A percentile compares a stretch with the other conserved stretches of the same genome.
These are phyloP conservation scores for Candida morakotiae DNA, from an alignment of 805 yeast genomes.

Conservation along the genomic window DNA sequence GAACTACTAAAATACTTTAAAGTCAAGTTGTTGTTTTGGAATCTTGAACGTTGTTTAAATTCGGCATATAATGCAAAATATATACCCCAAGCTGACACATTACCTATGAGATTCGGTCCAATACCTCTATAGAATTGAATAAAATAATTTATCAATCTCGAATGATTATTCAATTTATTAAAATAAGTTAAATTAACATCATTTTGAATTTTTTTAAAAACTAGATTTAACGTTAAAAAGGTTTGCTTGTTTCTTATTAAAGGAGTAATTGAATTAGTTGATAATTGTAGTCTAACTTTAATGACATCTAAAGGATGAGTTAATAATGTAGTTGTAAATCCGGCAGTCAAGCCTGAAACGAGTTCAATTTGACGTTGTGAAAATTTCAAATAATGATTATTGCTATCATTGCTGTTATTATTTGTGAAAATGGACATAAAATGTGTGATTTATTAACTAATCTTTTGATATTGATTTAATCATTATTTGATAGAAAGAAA, in stretches of 20 bases:
- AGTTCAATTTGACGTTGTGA: constrained; percentile 46
- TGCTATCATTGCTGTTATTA: neutral
- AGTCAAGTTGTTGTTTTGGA: constrained; percentile 12
- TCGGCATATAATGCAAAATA: constrained; percentile 77
- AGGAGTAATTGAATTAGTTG: constrained; percentile 2
- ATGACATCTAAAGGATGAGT: constrained; percentile 89
- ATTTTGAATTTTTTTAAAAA: constrained; percentile 16
- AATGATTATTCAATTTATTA: neutral
- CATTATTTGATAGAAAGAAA: no score
- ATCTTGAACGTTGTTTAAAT: constrained; percentile 34
- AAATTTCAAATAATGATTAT: neutral
- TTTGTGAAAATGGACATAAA: neutral
- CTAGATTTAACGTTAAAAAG: constrained; percentile 16
- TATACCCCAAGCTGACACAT: constrained; percentile 82
- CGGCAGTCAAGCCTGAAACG: constrained; percentile 75
- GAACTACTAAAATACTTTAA: constrained; percentile 33
- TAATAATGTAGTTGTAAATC: constrained; percentile 69
- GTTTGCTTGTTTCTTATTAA: constrained; percentile 9
- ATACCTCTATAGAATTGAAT: constrained; percentile 65
- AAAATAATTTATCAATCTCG: constrained; percentile 14
- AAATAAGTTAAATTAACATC: constrained; percentile 13
- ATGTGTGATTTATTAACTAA: no score
- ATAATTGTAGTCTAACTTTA: constrained; percentile 78
- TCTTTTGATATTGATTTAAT: no score
- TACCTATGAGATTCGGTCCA: constrained; percentile 76